Evolutionary conservation across 208 protist species (phyloP), one percentile per base, ranked within the genome.

Genomic region (Acanthamoeba lenticulata): DNA sequence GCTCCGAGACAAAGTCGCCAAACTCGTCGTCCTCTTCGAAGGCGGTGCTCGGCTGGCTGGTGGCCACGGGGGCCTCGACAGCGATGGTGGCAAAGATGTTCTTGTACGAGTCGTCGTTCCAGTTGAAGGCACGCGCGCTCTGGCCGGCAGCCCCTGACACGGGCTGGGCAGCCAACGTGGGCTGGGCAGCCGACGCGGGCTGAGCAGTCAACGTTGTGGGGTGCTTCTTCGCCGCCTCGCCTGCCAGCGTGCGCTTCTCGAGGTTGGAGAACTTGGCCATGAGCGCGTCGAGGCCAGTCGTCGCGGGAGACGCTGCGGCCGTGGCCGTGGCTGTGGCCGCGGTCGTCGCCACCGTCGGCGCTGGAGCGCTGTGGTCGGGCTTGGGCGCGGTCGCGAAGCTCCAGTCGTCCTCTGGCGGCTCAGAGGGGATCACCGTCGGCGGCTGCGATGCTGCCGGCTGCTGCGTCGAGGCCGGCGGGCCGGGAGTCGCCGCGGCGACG

Each of bases 101-200:
- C 38, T 42, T 36, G 67, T 77, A 77, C 34, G 67, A 77, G 38
- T 77, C 67, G 67, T 77, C 67, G 38, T 77, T 77, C 67, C 67
- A 77, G 67, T 77, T 77, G 67, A 77, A 77, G 11, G 67, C 67
- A 2, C 67, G 67, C 1, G 67, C 27, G 67, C 67, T 77, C 67
- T 77, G 67, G 5, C 15, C 13, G 11, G 34, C 40, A 7, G 38
- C 13, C 15, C 32, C 67, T 42, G 67, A 19, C 55, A 27, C 15
- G 27, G 27, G 55, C 19, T 57, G 49, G 21, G 47, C 19, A 11
- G 49, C 1, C 2, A 57, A 57, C 17, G 1, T 1, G 17, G 27
- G 27, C 0, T 0, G 27, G 19, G 49, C 17, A 57, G 27, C 27
- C 11, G 27, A 21, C 49, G 27, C 11, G 15, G 21, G 52, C 52